phyloP scores from a whole-genome alignment of 2,329 filamentous ascomycete species.

The Ophiostoma angusticollis region DNA sequence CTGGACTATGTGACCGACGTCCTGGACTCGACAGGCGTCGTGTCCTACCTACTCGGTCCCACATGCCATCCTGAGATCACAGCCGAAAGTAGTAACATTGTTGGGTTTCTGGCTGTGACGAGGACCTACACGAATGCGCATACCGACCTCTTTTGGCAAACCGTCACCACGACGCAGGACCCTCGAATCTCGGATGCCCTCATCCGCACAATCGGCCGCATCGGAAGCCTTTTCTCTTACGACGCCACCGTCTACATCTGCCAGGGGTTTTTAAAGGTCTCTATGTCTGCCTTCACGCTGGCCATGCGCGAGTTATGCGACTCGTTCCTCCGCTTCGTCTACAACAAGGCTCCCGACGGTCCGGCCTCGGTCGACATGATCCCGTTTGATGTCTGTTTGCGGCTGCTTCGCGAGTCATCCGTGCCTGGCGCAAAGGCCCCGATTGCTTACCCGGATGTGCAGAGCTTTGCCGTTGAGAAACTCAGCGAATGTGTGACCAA shows the following conservation, averaged over 20 bases:
- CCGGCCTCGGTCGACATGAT: conserved; percentile 22
- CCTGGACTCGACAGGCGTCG: conserved; percentile 55
- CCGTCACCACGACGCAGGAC: conserved; percentile 69
- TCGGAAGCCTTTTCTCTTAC: conserved; percentile 35
- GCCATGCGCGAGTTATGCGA: conserved; percentile 51
- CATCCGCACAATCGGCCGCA: conserved; percentile 45
- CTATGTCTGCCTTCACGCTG: conserved; percentile 48
- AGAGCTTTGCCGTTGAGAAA: conserved; percentile 48
- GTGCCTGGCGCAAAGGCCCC: conserved; percentile 39
- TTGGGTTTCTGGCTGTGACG: conserved; percentile 77
- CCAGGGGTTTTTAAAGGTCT: conserved; percentile 53
- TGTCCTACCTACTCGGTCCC: conserved; percentile 79
- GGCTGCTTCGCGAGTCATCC: conserved; percentile 60
- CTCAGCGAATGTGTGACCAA: conserved; percentile 46
- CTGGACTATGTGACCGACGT: conserved; percentile 57
- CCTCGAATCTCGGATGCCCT: conserved; percentile 73
- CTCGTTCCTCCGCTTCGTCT: conserved; percentile 36
- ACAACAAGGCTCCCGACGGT: conserved; percentile 24
- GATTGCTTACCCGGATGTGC: conserved; percentile 47
- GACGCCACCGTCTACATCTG: conserved; percentile 51
- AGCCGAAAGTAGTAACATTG: conserved; percentile 64
- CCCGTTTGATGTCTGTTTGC: conserved; percentile 43
- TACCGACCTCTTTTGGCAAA: conserved; percentile 73
- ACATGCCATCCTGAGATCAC: conserved; percentile 90
- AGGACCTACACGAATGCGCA: conserved; percentile 57